Conservation (phyloP, 1,139 yeast genomes). For the Geotrichum phurueaensis region DNA sequence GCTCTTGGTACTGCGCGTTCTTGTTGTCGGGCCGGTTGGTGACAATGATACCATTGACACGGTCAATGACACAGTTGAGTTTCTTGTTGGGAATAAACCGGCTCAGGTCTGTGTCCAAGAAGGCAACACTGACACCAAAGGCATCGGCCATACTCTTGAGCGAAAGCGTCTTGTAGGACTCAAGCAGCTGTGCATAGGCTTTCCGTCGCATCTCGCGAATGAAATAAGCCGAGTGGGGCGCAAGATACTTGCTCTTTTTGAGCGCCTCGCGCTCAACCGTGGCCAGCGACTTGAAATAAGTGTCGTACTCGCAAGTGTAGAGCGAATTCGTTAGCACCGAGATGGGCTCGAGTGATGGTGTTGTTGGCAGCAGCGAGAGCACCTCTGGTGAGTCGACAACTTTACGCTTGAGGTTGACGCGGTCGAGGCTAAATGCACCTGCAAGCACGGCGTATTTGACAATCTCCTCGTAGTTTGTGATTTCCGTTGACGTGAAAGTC, state of each 20-base stretch:
- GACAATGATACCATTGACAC: slow-evolving; percentile 91
- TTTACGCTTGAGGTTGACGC: slow-evolving; percentile 78
- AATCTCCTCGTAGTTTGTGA: slow-evolving; percentile 82
- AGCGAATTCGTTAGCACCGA: slow-evolving; percentile 78
- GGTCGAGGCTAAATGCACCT: slow-evolving; percentile 74
- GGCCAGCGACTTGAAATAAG: slow-evolving; percentile 71
- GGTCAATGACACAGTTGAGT: slow-evolving; percentile 90
- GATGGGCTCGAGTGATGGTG: slow-evolving; percentile 72
- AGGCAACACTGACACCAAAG: slow-evolving; percentile 81
- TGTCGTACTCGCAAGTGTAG: slow-evolving; percentile 81
- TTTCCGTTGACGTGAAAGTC: slow-evolving; percentile 92
- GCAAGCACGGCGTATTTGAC: slow-evolving; percentile 84
- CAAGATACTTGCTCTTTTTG: slow-evolving; percentile 66
- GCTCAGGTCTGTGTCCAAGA: slow-evolving; percentile 63
- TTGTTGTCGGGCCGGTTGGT: slow-evolving; percentile 95
- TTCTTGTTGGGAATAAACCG: slow-evolving; percentile 90
- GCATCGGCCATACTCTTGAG: slow-evolving; percentile 89
- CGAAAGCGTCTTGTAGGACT: slow-evolving; percentile 86
- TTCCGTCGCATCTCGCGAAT: slow-evolving; percentile 91
- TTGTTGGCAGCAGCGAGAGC: slow-evolving; percentile 67
- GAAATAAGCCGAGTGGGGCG: slow-evolving; percentile 75
- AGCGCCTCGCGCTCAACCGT: slow-evolving; percentile 73
- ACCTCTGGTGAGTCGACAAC: slow-evolving; percentile 94
- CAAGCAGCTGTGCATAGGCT: slow-evolving; percentile 90
- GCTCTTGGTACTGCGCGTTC: slow-evolving; percentile 82